These are phyloP conservation scores for Cercospora sp. DNA, from an alignment of 2,329 filamentous ascomycete genomes.

Conservation along the genomic window DNA sequence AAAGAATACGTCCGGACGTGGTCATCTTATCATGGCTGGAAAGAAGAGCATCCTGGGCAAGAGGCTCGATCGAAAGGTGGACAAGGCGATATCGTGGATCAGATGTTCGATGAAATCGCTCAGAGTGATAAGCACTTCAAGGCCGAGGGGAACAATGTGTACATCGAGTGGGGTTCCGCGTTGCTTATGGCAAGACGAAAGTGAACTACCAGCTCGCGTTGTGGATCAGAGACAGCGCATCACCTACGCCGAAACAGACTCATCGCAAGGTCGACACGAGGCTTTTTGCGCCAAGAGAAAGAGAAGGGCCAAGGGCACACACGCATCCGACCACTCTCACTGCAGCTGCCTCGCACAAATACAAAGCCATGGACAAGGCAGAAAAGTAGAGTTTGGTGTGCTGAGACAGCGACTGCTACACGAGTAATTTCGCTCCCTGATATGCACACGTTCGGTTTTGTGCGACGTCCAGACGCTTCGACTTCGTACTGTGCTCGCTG, in stretches of 20 bases:
- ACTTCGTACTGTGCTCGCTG: background rate
- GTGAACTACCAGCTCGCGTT: background rate
- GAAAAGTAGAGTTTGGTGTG: background rate
- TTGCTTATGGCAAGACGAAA: conserved; percentile 58
- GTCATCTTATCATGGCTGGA: conserved; percentile 61
- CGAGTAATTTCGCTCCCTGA: background rate
- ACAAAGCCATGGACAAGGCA: background rate
- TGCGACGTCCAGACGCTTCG: background rate
- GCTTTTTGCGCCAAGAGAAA: background rate
- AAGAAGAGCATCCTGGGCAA: conserved; percentile 54
- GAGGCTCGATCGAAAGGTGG: conserved; percentile 57
- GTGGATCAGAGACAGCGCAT: background rate
- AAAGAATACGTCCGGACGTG: conserved; percentile 65
- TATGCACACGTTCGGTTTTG: too few relatives aligned
- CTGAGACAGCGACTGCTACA: background rate
- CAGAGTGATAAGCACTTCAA: conserved; percentile 55
- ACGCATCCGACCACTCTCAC: background rate
- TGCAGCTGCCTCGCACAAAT: background rate
- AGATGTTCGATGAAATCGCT: conserved; percentile 61
- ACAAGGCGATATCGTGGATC: conserved; percentile 62
- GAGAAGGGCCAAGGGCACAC: background rate
- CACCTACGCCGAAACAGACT: background rate
- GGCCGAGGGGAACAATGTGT: conserved; percentile 53
- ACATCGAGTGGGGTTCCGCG: conserved; percentile 63
- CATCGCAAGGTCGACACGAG: background rate